Evolutionary conservation across 1,284 basidiomycete genomes (phyloP).

Genomic region (Xerocomus amazonicus): DNA sequence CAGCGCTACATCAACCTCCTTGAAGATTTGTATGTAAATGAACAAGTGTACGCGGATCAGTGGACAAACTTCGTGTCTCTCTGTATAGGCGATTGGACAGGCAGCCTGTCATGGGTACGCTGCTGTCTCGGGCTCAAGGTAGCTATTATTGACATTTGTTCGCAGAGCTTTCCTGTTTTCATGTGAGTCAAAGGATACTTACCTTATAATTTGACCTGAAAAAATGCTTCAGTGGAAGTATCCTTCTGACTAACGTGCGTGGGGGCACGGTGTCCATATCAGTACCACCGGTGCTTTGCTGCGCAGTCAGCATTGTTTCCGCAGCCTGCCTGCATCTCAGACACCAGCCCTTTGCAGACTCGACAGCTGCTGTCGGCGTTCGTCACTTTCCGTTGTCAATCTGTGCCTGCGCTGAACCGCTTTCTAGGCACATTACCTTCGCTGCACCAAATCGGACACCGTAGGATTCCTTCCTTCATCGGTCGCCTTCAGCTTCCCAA

Average conservation of each 20-base stretch:
- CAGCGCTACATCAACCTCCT: slow-evolving; percentile 21
- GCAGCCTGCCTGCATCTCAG: slow-evolving; percentile 29
- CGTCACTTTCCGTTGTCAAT: slow-evolving; percentile 6
- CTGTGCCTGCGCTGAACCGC: slow-evolving; percentile 2
- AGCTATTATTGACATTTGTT: slow-evolving; percentile 13
- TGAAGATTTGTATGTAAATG: slow-evolving; percentile 31
- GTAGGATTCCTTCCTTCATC: slow-evolving; percentile 26
- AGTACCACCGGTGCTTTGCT: slow-evolving; percentile 25
- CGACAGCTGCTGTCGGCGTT: slow-evolving; percentile 25
- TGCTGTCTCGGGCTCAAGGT: not conserved
- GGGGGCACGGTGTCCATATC: slow-evolving; percentile 23
- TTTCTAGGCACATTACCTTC: slow-evolving; percentile 26
- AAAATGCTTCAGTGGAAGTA: slow-evolving; percentile 16
- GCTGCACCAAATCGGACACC: slow-evolving; percentile 14
- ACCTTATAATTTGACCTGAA: not conserved
- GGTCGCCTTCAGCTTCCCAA: slow-evolving; percentile 29
- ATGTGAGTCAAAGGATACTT: slow-evolving; percentile 22
- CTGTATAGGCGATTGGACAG: slow-evolving; percentile 31
- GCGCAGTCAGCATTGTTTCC: slow-evolving; percentile 24
- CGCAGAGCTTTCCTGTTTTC: slow-evolving; percentile 25
- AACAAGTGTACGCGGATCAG: slow-evolving; percentile 34
- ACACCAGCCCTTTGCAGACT: slow-evolving; percentile 23
- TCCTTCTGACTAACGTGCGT: slow-evolving; percentile 25
- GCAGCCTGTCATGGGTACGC: slow-evolving; percentile 27
- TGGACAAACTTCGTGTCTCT: slow-evolving; percentile 31